Evolutionary conservation across 1,284 basidiomycete species (phyloP), one percentile per base, ranked within the genome.

Genomic region (Trametes versicolor): DNA sequence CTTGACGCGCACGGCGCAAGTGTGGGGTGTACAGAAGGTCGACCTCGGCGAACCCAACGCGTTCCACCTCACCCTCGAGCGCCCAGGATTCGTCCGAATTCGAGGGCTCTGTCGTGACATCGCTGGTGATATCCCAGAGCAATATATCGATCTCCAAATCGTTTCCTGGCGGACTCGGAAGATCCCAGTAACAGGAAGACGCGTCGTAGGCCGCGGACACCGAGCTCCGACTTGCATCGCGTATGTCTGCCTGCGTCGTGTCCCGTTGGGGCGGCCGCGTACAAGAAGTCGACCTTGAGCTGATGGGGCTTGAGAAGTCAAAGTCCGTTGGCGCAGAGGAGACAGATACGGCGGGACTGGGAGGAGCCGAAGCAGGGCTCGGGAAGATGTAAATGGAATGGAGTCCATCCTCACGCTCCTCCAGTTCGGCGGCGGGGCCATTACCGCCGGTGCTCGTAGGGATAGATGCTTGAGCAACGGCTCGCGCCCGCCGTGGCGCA

Each of bases 381-480:
- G 78, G 76, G 54, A 80, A 79, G 57, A 79, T 74, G 70, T 78
- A 78, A 39, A 78, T 75, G 27, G 76, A 76, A n/a, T 68, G 65
- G 47, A 70, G 67, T 49, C 57, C 53, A 32, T 58, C 59, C 57
- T 66, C 61, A 6, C 62, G 9, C 6, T 29, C 25, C 12, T 37
- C n/a, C 37, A 2, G 10, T 32, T 48, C 58, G 36, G 23, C 58
- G 36, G 23, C 36, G 21, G 52, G 49, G 5, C 27, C 62, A 32
- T 53, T 21, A 7, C 52, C 21, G 32, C 12, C 53, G 32, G 21
- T 27, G 13, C 21, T 41, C 36, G 45, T 29, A 25, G 66, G 55
- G 3, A 50, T 25, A 15, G 54, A 15, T 0, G 45, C 37, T 7
- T 62, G 64, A 6, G 65, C 58, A 12, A 39, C 58, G 15, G 63